Percentiles rank a stretch among this genome's conserved stretches.
phyloP scores from a whole-genome alignment of 495 filamentous ascomycete species.

The Annulohypoxylon bovei region DNA sequence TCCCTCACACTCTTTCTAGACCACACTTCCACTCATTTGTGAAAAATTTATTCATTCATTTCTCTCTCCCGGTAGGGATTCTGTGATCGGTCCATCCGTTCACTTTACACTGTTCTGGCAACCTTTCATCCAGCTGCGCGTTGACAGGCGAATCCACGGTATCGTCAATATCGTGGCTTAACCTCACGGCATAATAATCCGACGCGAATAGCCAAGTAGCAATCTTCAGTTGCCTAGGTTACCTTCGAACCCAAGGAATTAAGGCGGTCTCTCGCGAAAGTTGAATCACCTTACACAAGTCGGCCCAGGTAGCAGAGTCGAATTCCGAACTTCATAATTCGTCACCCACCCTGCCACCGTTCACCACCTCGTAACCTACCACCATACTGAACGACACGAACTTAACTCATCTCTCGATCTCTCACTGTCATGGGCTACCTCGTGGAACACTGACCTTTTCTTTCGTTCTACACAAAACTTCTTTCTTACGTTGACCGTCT shows the following conservation, averaged over 20 bases:
- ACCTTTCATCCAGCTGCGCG: conserved; percentile 8
- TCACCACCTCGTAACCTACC: neutral
- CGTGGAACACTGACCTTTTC: conserved; percentile 32
- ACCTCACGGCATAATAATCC: conserved; percentile 4
- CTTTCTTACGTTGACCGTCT: conserved; percentile 28
- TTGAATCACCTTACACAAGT: conserved; percentile 33
- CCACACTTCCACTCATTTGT: conserved; percentile 22
- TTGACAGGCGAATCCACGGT: conserved; percentile 16
- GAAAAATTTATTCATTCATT: conserved; percentile 14
- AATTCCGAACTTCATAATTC: conserved; percentile 24
- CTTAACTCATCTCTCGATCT: conserved; percentile 12
- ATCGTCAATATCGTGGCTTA: conserved; percentile 23
- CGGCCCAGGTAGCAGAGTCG: conserved; percentile 12
- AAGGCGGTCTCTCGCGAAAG: conserved; percentile 26
- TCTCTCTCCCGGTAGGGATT: conserved; percentile 3
- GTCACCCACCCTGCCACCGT: conserved; percentile 3
- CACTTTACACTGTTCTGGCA: conserved; percentile 16
- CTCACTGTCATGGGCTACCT: conserved; percentile 22
- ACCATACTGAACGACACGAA: conserved; percentile 10
- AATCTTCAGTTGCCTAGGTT: neutral
- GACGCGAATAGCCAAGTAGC: neutral
- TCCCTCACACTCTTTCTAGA: conserved; percentile 9
- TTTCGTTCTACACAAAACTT: conserved; percentile 23
- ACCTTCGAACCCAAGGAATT: neutral
- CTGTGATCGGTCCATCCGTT: conserved; percentile 13